Evolutionary conservation across 495 filamentous ascomycete species (phyloP).

Genomic region (Annulohypoxylon stygium): DNA sequence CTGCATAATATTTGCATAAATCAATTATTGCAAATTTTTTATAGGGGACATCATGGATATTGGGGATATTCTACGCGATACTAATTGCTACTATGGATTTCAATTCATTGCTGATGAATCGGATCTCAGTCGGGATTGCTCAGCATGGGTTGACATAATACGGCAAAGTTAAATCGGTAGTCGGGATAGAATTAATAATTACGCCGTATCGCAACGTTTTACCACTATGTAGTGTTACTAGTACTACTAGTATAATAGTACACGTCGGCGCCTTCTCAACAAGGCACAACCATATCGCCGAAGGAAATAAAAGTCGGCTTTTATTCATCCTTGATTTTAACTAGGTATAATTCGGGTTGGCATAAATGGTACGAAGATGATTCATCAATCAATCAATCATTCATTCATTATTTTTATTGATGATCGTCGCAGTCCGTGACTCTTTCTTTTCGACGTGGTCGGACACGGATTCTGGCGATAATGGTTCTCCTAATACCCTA

Average conservation of each 20-base stretch:
- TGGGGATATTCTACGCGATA: conserved; percentile 16
- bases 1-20: conserved; percentile 15
- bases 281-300: conserved; percentile 45
- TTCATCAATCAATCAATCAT: conserved; percentile 21
- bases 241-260: too few relatives aligned
- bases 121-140: conserved; percentile 45
- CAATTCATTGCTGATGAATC: conserved; percentile 41
- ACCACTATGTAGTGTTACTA: too few relatives aligned
- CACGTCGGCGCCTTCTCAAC: not conserved
- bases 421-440: conserved; percentile 31
- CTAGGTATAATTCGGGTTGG: not conserved
- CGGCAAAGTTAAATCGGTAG: conserved; percentile 18
- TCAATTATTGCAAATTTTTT: not conserved
- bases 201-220: conserved; percentile 4
- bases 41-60: not conserved
- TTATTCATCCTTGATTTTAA: conserved; percentile 5
- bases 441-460: conserved; percentile 24
- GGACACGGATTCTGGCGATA: conserved; percentile 4
- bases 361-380: conserved; percentile 8
- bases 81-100: conserved; percentile 29
- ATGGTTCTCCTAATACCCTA: not conserved
- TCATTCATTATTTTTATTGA: conserved; percentile 7
- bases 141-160: conserved; percentile 38
- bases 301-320: conserved; percentile 25
- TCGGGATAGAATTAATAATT: conserved; percentile 38